Percentiles rank a stretch among this genome's conserved stretches.
Conservation (phyloP, 345 rosid species). For the Lumnitzera littorea region DNA sequence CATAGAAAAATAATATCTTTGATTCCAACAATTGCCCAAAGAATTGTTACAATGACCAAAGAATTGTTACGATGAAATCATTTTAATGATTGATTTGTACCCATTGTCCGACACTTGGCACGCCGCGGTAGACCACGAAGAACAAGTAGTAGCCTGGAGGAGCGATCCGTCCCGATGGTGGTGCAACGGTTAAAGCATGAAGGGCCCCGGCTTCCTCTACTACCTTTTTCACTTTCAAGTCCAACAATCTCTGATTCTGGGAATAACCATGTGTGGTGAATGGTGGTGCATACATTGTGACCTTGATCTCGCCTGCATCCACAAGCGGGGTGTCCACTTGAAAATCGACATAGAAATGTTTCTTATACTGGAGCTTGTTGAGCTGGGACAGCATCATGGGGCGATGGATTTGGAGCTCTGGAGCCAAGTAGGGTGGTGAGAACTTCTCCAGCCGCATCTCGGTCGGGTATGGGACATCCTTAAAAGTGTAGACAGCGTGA, state of each 20-base stretch:
- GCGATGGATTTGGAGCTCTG: conserved; percentile 1
- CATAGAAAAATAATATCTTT: too few relatives aligned
- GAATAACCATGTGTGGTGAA: conserved; percentile 43
- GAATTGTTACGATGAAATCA: not conserved
- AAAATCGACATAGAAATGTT: conserved; percentile 9
- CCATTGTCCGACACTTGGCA: conserved; percentile 35
- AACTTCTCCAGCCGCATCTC: conserved; percentile 39
- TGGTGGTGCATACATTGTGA: conserved; percentile 37
- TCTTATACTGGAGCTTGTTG: conserved; percentile 3
- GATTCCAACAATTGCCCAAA: too few relatives aligned
- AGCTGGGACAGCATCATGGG: conserved; percentile 5
- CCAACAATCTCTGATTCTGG: conserved; percentile 38
- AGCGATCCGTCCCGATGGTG: conserved; percentile 24
- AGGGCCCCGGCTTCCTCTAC: not conserved
- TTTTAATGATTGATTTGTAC: conserved; percentile 12
- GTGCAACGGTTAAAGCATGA: conserved; percentile 11
- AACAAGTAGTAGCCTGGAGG: conserved; percentile 34
- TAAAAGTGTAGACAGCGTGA: conserved; percentile 23
- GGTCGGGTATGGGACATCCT: conserved; percentile 17
- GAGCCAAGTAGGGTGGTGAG: conserved; percentile 35
- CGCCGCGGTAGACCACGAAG: conserved; percentile 26
- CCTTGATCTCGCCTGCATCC: conserved; percentile 10
- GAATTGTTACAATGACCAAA: not conserved
- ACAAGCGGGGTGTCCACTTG: not conserved
- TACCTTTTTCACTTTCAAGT: conserved; percentile 8